Evolutionary conservation across 805 yeast genomes (phyloP), one percentile per base, ranked within the genome.

Genomic region (Candida broadrunensis): DNA sequence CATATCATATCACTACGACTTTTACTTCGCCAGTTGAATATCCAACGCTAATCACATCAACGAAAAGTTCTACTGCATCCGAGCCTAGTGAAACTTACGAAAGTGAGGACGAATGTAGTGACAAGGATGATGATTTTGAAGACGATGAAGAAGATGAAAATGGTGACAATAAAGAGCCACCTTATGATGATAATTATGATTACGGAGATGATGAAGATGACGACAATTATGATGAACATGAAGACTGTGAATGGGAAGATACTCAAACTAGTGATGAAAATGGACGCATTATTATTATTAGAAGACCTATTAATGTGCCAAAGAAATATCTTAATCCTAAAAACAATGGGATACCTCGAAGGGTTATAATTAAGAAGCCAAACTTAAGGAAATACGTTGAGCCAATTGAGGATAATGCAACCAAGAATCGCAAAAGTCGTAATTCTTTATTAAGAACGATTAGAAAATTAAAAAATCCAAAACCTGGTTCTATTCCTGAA

Each of bases 201-300:
- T 15, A 18, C 19, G 31, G 18, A 14, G 15, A 34, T 23, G 36
- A 44, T 17, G 42, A 40, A 30, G 41, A 38, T 11, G 41, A 32
- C 14, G 27, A 36, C 5, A 39, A 42, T 7, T 35, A 23, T 12
- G 16, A 31, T 24, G 42, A 39, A 13, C n/a, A 16, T 20, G 18
- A 26, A 5, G 43, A 25, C 2, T 42, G 47, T 34, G 47, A 46
- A 36, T 55, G 60, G 61, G 56, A 53, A 44, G 61, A 56, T 39
- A 45, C 43, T 16, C 50, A 52, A 32, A 27, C 50, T 3, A 39
- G 42, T 6, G 60, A 55, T 38, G 44, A 42, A 21, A 31, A 51
- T 29, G 59, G 59, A 2, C 27, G 39, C 7, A 40, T 54, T 13
- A 39, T 45, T 11, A 46, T 52, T 17, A 46, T 52, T 19, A 41